Evolutionary conservation across 495 filamentous ascomycete genomes (phyloP), one percentile per base, ranked within the genome.

Genomic region (Alectoria sarmentosa): DNA sequence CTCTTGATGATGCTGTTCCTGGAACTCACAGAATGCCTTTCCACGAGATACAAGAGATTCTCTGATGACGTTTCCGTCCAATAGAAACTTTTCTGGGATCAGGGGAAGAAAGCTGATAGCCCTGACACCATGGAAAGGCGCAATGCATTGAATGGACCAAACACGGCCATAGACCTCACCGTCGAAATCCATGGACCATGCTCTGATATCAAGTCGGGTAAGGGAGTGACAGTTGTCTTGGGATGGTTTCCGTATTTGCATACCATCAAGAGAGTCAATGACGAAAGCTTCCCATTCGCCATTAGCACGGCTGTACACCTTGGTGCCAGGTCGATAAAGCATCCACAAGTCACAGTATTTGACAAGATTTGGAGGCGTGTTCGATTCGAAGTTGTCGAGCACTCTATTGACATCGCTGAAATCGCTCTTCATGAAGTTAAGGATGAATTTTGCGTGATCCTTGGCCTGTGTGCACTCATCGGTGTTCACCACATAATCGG

Each of bases 91-190:
- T 28, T 63, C 66, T 17, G 69, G 69, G 32, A 70, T 49, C 28
- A 70, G 48, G 19, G 66, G 54, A 15, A 90, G 77, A 3, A 76
- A 73, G 8, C 70, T 80, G 68, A 90, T 86, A 23, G 80, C 74
- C 39, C 70, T 76, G 38, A 81, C 84, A n/a, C 86, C 88, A 30
- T 76, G 70, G 69, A 83, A 90, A 28, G 71, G 62, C 34, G 71
- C 68, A 36, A 89, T 79, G 28, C 67, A 67, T 58, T 83, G 77
- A 15, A 69, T 69, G 34, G 78, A 69, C 63, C 76, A 73, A 44
- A 72, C 70, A 8, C 76, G 77, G 21, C 87, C 85, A 64, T 88
- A 89, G 4, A 75, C 74, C 19, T 80, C 78, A 15, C 88, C 88
- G 61, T 87, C 79, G 57, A 78, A 88, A 62, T 87, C 81, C 60